These are phyloP conservation scores for Penicillium sp. DNA, from an alignment of 2,329 filamentous ascomycete species.

Conservation along the genomic window DNA sequence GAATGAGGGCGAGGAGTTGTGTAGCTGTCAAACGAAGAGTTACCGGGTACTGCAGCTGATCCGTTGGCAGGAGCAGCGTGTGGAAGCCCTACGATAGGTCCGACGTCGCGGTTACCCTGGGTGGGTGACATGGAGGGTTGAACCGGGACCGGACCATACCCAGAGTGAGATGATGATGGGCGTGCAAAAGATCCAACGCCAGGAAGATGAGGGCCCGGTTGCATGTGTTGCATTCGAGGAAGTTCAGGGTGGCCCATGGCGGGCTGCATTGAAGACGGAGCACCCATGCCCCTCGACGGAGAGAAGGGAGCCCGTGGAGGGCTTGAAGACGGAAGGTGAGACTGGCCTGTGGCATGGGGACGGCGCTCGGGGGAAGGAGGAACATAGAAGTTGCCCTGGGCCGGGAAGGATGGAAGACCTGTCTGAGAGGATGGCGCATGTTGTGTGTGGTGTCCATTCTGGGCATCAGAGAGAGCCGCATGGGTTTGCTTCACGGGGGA, in stretches of 20 bases:
- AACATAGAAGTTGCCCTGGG: constrained; percentile 14
- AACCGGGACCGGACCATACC: constrained; percentile 39
- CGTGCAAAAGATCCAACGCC: constrained; percentile 34
- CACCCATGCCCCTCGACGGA: constrained; percentile 31
- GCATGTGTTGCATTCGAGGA: constrained; percentile 21
- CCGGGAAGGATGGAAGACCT: constrained; percentile 10
- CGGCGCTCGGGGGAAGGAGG: constrained; percentile 31
- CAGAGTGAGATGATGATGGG: constrained; percentile 42
- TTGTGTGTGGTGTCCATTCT: constrained; percentile 21
- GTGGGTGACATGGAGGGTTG: constrained; percentile 48
- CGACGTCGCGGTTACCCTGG: constrained; percentile 48
- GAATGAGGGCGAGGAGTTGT: constrained; percentile 30
- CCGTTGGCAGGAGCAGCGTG: constrained; percentile 28
- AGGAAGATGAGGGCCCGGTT: constrained; percentile 29
- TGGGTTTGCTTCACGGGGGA: constrained; percentile 27
- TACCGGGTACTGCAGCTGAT: constrained; percentile 20
- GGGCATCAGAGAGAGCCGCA: constrained; percentile 14
- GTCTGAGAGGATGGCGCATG: constrained; percentile 11
- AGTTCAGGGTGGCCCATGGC: constrained; percentile 22
- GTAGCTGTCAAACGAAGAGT: constrained; percentile 32
- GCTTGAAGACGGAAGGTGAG: constrained; percentile 21
- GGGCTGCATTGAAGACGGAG: constrained; percentile 23
- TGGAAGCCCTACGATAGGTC: constrained; percentile 44
- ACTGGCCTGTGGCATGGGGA: constrained; percentile 20
- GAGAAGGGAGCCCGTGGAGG: constrained; percentile 32